Base-by-base conservation (phyloP, 306 rosid species). In the Echinosophora koreensis region DNA sequence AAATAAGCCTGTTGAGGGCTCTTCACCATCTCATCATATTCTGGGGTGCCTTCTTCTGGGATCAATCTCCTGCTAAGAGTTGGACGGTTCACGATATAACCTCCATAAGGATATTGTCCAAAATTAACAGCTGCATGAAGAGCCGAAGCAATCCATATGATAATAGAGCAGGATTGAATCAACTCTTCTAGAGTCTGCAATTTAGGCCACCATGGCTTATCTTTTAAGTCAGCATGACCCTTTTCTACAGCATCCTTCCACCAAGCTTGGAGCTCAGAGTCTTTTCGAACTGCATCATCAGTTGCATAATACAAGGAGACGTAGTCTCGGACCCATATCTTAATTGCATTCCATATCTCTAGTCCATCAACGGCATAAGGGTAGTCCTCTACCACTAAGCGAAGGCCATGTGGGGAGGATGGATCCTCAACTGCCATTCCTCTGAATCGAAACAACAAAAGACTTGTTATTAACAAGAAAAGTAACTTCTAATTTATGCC, bases 41-140 rank as follows among this genome's bases (percentile, higher is more conserved):
- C 91, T 3, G 66, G 56, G 17, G 74, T 83, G 55, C 86, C 91
- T 50, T 73, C 39, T 16, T 84, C 86, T 0, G 93, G 90, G 62
- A 90, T 62, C 76, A 83, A 79, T 50, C 75, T 79, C 9, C 90
- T 70, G 69, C 90, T 90, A 1, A 83, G 0, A 0, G 96, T 88
- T 4, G 91, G 91, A 14, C 96, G 89, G 69, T 87, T 87, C 4
- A 91, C 76, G n/a, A 88, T 85, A 47, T 70, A 87, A 2, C 96
- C 96, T 17, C 91, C 96, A 46, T 87, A 88, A 63, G 96, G 91
- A 38, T 81, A 87, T 69, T 87, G 90, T 15, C 91, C 93, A 28
- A 87, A 89, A 67, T 89, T 83, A 12, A 85, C 88, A 11, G 93
- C 88, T 8, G 91, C 91, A 46, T 89, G 93, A 13, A 89, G 89